phyloP scores from a whole-genome alignment of 352 stramenopile genomes.

The Thraustochytrium sp. region DNA sequence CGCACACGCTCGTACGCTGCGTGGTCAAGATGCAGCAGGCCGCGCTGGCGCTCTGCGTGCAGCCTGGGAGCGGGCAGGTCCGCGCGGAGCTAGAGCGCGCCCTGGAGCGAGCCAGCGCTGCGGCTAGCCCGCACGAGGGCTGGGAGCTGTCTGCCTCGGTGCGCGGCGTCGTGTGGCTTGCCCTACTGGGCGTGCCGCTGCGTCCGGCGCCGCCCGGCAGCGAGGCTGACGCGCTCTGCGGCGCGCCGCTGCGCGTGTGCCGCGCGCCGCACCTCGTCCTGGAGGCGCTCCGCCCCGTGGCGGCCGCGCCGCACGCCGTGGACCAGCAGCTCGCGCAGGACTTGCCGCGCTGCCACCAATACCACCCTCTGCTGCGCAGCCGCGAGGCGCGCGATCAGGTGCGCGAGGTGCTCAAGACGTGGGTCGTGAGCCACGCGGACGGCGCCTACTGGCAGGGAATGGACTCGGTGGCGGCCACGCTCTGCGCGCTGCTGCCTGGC shows the following conservation, averaged over 20 bases:
- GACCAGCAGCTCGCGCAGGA: constrained; percentile 16
- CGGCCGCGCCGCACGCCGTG: background rate
- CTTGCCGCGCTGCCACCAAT: constrained; percentile 6
- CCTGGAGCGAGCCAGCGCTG: background rate
- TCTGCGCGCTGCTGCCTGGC: background rate
- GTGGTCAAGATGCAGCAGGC: background rate
- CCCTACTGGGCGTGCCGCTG: background rate
- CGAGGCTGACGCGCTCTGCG: background rate
- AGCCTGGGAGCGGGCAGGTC: background rate
- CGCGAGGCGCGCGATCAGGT: background rate
- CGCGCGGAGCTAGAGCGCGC: background rate
- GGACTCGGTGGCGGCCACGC: background rate
- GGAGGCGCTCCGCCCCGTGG: background rate
- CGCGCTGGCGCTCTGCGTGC: background rate
- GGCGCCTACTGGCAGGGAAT: constrained; percentile 23
- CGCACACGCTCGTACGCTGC: background rate
- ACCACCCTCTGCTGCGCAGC: background rate
- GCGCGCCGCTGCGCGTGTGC: background rate
- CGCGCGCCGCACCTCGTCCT: background rate
- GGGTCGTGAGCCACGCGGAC: background rate
- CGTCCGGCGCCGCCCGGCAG: background rate
- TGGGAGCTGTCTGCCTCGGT: background rate
- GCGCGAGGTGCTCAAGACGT: background rate
- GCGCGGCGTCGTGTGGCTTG: background rate
- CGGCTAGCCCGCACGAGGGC: background rate